Percentiles rank a stretch among this genome's conserved stretches.
These are phyloP conservation scores for Fusarium compactum DNA, from an alignment of 2,329 filamentous ascomycete genomes.

Conservation along the genomic window DNA sequence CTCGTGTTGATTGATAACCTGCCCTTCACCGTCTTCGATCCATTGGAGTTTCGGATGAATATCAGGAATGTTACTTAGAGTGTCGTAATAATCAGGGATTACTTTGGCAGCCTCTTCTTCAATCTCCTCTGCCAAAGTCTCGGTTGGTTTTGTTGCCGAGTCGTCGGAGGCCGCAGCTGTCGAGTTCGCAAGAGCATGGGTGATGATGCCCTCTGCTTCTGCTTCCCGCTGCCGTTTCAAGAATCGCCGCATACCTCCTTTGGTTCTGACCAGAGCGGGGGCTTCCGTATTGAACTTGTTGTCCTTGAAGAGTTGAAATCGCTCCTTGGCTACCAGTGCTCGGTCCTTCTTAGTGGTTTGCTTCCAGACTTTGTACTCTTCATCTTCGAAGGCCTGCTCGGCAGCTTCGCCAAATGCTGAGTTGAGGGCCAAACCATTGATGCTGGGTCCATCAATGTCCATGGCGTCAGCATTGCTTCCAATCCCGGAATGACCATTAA, in stretches of 20 bases:
- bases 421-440: constrained; percentile 73
- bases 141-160: constrained; percentile 63
- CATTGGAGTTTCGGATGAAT: constrained; percentile 82
- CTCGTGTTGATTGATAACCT: constrained; percentile 88
- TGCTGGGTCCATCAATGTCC: constrained; percentile 84
- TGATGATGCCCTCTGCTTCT: constrained; percentile 61
- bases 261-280: constrained; percentile 85
- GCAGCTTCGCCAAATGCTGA: constrained; percentile 73
- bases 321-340: constrained; percentile 85
- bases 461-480: constrained; percentile 85
- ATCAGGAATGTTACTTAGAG: constrained; percentile 86
- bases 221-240: constrained; percentile 81
- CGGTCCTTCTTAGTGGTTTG: constrained; percentile 98
- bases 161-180: constrained; percentile 59
- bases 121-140: constrained; percentile 94
- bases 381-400: constrained; percentile 86
- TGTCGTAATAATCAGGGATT: constrained; percentile 94
- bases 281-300: constrained; percentile 88
- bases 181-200: constrained; percentile 55
- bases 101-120: constrained; percentile 87
- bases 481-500: constrained; percentile 74
- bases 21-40: constrained; percentile 89
- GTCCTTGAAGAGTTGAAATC: constrained; percentile 86
- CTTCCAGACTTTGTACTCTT: constrained; percentile 98
- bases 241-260: constrained; percentile 90